Evolutionary conservation across 2,329 filamentous ascomycete genomes (phyloP).

Genomic region (Rutstroemia sp.): DNA sequence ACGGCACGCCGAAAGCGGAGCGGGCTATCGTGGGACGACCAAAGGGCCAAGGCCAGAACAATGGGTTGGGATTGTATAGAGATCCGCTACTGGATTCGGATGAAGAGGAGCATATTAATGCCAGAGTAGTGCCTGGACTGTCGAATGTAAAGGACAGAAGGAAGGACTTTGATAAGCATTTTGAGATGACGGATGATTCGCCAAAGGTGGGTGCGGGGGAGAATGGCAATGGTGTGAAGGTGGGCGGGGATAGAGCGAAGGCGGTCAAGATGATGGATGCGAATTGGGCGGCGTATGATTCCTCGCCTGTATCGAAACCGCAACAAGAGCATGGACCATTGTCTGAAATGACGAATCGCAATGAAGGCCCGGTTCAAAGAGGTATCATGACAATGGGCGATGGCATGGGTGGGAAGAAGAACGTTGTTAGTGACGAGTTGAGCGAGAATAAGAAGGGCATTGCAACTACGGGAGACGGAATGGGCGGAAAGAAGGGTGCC

Average conservation of each 20-base stretch:
- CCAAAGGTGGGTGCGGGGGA: constrained; percentile 38
- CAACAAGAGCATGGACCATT: constrained; percentile 27
- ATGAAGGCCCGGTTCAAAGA: constrained; percentile 12
- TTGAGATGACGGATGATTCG: constrained; percentile 64
- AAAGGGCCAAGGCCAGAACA: constrained; percentile 54
- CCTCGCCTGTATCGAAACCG: constrained; percentile 38
- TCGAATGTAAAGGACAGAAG: constrained; percentile 66
- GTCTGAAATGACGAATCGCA: constrained; percentile 15
- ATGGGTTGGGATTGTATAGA: constrained; percentile 65
- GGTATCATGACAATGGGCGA: constrained; percentile 38
- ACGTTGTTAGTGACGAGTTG: constrained; percentile 5
- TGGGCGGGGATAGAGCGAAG: constrained; percentile 57
- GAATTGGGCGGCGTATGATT: constrained; percentile 49
- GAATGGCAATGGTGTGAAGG: constrained; percentile 28
- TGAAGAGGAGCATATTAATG: too few species aligned
- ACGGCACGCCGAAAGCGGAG: constrained; percentile 51
- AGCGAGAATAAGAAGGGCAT: constrained; percentile 4
- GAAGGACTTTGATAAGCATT: constrained; percentile 74
- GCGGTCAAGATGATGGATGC: constrained; percentile 67
- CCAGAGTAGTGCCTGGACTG: constrained; percentile 43
- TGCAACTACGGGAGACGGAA: constrained; percentile 41
- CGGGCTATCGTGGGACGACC: constrained; percentile 39
- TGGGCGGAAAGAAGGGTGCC: constrained; percentile 37
- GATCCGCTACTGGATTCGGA: constrained; percentile 57
- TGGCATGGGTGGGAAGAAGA: constrained; percentile 47